Conservation (phyloP, 129 eudicot genomes). For the Artemisia annua region DNA sequence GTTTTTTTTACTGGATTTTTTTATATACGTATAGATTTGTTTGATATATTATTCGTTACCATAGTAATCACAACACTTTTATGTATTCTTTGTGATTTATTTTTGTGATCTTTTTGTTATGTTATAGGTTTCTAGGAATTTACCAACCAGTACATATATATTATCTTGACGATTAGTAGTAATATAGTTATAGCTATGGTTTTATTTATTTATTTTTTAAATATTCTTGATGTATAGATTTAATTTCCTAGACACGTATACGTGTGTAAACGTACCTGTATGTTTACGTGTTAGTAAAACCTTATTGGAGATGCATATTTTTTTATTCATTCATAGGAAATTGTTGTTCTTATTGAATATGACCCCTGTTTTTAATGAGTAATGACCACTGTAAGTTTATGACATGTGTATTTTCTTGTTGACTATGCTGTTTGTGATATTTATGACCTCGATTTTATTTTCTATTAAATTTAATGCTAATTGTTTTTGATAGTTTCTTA, state of each 20-base stretch:
- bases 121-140: background rate
- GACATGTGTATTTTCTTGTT: background rate
- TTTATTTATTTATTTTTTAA: too few species aligned
- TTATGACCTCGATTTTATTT: conserved; percentile 14
- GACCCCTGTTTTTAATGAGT: too few species aligned
- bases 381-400: too few species aligned
- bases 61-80: background rate
- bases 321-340: too few species aligned
- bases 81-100: background rate
- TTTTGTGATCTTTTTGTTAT: background rate
- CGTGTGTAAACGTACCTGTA: too few species aligned
- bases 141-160: background rate
- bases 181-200: too few species aligned
- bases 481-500: too few species aligned
- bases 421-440: background rate
- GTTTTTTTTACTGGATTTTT: background rate
- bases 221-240: background rate
- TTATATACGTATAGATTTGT: background rate
- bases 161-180: background rate
- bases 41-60: background rate
- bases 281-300: too few species aligned
- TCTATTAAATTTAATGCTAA: too few species aligned
- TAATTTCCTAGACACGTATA: background rate
- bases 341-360: too few species aligned
- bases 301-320: too few species aligned